Evolutionary conservation across 164 flowering plant genomes (phyloP).

Genomic region (Macadamia integrifolia): DNA sequence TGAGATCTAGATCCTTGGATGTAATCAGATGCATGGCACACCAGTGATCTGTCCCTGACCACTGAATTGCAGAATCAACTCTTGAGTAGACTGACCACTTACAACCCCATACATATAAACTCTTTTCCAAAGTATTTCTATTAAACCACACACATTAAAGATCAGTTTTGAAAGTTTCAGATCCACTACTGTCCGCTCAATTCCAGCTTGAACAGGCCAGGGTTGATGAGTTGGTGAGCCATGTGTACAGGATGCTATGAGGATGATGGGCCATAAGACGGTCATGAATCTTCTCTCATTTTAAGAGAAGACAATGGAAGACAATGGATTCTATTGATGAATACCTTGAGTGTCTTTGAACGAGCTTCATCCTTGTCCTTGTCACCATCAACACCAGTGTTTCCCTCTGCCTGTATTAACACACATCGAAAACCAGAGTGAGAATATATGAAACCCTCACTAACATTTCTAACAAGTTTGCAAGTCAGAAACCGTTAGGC

Average conservation of each 20-base stretch:
- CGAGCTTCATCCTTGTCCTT: slow-evolving; percentile 84
- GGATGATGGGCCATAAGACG: background rate
- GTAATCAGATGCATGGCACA: no score
- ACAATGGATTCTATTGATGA: background rate
- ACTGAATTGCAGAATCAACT: no score
- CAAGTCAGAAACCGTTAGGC: background rate
- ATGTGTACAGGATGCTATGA: background rate
- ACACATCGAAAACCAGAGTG: slow-evolving; percentile 4
- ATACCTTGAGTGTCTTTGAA: slow-evolving; percentile 67
- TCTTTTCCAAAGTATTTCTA: no score
- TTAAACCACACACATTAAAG: background rate
- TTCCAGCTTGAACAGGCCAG: background rate
- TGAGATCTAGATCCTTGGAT: no score
- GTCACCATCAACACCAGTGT: slow-evolving; percentile 53
- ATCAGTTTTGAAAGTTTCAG: background rate
- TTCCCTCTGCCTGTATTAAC: slow-evolving; percentile 53
- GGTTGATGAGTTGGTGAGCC: background rate
- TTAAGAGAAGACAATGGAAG: background rate
- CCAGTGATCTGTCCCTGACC: no score
- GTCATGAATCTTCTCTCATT: background rate
- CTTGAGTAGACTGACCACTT: no score
- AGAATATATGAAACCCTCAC: background rate
- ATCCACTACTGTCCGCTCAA: background rate
- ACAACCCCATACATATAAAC: no score
- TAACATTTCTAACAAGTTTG: background rate